Evolutionary conservation across 2,329 filamentous ascomycete species (phyloP).

Genomic region (Septoria linicola): DNA sequence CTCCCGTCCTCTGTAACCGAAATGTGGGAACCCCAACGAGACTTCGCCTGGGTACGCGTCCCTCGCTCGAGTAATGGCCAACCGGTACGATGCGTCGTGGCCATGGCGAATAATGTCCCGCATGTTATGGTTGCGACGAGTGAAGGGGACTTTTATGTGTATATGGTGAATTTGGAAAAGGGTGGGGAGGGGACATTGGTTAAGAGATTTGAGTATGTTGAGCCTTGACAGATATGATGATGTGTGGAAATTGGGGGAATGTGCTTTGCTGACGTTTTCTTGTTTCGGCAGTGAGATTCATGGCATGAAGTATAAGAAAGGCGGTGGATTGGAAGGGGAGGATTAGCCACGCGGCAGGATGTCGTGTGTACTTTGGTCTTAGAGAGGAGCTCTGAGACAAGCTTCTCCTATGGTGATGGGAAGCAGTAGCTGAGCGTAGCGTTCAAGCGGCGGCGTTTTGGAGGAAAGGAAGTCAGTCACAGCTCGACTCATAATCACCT

Average conservation of each 20-base stretch:
- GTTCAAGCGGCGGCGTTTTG: conserved; percentile 15
- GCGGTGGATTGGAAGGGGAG: conserved; percentile 28
- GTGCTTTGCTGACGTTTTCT: conserved; percentile 10
- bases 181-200: conserved; percentile 89
- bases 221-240: background rate
- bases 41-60: conserved; percentile 96
- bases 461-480: background rate
- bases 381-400: too few species aligned
- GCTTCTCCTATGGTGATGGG: too few species aligned
- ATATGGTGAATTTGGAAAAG: conserved; percentile 89
- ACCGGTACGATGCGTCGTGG: conserved; percentile 85
- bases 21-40: conserved; percentile 93
- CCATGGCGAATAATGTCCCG: conserved; percentile 90
- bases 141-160: conserved; percentile 92
- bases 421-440: conserved; percentile 7
- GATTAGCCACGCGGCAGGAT: too few species aligned
- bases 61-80: conserved; percentile 59
- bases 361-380: too few species aligned
- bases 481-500: too few species aligned
- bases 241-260: background rate
- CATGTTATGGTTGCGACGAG: conserved; percentile 98
- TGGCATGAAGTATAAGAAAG: conserved; percentile 32
- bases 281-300: conserved; percentile 33
- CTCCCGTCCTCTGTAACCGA: conserved; percentile 90
- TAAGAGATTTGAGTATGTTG: conserved; percentile 85